Evolutionary conservation across 1,284 basidiomycete genomes (phyloP), one percentile per base, ranked within the genome.

Genomic region (Sporisorium graminicola): DNA sequence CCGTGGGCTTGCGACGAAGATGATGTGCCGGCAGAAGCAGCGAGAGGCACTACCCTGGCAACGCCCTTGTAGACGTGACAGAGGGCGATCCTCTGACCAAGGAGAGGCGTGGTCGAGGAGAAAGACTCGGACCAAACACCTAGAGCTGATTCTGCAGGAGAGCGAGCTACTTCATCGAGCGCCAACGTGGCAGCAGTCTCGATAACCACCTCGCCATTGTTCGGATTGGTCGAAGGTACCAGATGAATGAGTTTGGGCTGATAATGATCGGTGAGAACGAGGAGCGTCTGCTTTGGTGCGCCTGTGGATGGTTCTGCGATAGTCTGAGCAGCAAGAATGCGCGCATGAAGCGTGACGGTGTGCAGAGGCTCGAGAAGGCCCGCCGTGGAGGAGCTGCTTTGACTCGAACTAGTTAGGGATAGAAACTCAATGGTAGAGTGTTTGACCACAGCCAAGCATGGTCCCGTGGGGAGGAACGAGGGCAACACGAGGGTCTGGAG

Each of bases 181-280:
- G 62, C 65, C n/a, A 82, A 22, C 1, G 65, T 62, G n/a, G 68
- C 64, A 5, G 59, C 27, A 9, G 74, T 77, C 3, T 29, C n/a
- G 46, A 74, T 40, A 16, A 29, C 24, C 20, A 52, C 20, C 35
- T 67, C 58, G 31, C 65, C 58, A 50, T 40, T 50, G 26, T 63
- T 16, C 5, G 51, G 46, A 37, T 52, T 29, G 9, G 26, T 40
- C 13, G 56, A 62, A 22, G 67, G 24, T 3, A 58, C 24, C 12
- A 72, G 66, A 6, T 63, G 61, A 57, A 82, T 55, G 54, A 82
- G 65, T 13, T 61, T 47, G 13, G 80, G 79, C 43, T 63, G 58
- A 35, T 77, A 74, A 44, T 82, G 80, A 53, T 82, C 80, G 22
- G 80, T 82, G 50, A 82, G 78, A 26, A 82, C 56, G 29, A 77